Base-by-base conservation (phyloP, 1,284 basidiomycete genomes). In the Sporisorium sorghi region DNA sequence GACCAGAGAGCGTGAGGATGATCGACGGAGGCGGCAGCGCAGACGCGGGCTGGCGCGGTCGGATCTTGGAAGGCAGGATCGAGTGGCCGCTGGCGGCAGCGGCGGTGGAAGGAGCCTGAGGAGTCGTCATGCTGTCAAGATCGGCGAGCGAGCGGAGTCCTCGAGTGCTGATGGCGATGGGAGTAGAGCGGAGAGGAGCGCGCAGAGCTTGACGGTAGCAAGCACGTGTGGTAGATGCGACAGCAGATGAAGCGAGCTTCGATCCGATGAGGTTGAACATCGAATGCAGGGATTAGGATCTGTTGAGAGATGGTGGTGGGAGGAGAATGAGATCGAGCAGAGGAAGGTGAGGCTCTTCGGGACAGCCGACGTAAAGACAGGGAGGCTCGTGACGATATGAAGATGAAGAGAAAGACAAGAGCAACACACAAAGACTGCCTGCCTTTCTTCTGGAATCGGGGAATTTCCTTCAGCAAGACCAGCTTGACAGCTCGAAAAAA, bases 31-130 rank as follows among this genome's bases (percentile, higher is more conserved):
- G 58, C 76, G 82, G 58, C 76, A 82, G 42, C 84, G 80, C 52
- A 19, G 89, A 88, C 10, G 89, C 76, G n/a, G 78, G 57, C 23
- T 63, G 71, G 58, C 63, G 64, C 30, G 76, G 54, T 24, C 52
- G 62, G 43, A 75, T 69, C 50, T 73, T 67, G 54, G 59, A 53
- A 2, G 66, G 71, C 21, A 73, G 42, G 53, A 67, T 68, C 24
- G 76, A 59, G 52, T 70, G 72, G 35, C 55, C 50, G 23, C 55
- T 28, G 5, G 71, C 63, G 46, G 61, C 54, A 3, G 58, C 50
- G 2, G 62, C 55, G 2, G 62, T 14, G 15, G 60, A 42, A 11
- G 67, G 75, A 91, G 90, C 32, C 14, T 40, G 50, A 33, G 56
- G 50, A 37, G 70, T 54, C 12, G 75, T 32, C 72, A 77, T 75